A percentile compares a stretch with the other conserved stretches of the same genome.
These are phyloP conservation scores for Aspergillus funiculosus DNA, from an alignment of 495 filamentous ascomycete genomes.

Conservation along the genomic window DNA sequence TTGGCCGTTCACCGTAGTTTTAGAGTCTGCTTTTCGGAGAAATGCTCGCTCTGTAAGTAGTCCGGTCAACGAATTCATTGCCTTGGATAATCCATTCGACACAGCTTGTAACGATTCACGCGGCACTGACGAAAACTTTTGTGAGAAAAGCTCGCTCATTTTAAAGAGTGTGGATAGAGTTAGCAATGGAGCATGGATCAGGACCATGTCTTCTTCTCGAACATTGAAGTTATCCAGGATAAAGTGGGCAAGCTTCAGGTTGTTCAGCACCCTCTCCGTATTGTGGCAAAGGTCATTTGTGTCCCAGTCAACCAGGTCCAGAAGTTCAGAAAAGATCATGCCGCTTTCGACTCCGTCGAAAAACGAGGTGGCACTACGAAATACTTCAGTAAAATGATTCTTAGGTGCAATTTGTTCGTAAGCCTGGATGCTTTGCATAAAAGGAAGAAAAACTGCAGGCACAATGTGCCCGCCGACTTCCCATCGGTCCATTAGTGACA, in stretches of 20 bases:
- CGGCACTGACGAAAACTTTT: conserved; percentile 3
- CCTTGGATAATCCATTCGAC: conserved; percentile 26
- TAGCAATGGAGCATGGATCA: conserved; percentile 73
- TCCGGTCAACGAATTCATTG: conserved; percentile 39
- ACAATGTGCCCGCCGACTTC: conserved; percentile 89
- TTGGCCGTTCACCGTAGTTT: conserved; percentile 19
- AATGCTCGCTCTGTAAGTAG: conserved; percentile 70
- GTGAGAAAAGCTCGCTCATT: conserved; percentile 28
- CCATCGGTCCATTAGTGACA: conserved; percentile 96
- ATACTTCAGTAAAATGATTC: conserved; percentile 73
- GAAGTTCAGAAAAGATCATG: conserved; percentile 82
- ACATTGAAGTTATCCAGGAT: conserved; percentile 86
- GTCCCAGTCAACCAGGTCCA: conserved; percentile 43
- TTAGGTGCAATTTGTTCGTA: conserved; percentile 59
- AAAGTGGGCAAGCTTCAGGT: conserved; percentile 70
- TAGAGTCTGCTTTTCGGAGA: conserved; percentile 32
- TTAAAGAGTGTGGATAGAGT: conserved; percentile 62
- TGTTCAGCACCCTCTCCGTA: conserved; percentile 40
- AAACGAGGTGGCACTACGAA: conserved; percentile 88
- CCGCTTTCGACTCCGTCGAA: conserved; percentile 95
- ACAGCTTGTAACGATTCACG: conserved; percentile 21
- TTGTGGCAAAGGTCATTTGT: conserved; percentile 29
- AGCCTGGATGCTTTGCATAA: conserved; percentile 67
- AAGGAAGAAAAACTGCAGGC: conserved; percentile 78
- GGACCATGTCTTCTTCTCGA: conserved; percentile 91